These are phyloP conservation scores for Melampsora americana DNA, from an alignment of 1,284 basidiomycete genomes.

Conservation along the genomic window DNA sequence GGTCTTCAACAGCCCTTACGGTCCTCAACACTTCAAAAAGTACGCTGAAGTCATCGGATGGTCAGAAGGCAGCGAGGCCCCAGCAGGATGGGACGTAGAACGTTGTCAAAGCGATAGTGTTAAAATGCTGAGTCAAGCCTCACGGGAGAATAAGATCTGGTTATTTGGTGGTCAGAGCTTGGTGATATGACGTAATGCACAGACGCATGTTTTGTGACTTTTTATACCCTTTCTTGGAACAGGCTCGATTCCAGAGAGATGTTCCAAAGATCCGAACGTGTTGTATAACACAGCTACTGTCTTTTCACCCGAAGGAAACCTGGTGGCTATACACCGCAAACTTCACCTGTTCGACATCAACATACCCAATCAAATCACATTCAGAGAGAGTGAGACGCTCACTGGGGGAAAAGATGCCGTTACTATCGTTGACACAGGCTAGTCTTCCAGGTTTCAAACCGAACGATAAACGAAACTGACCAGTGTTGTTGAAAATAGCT, in stretches of 20 bases:
- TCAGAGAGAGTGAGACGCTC: constrained; percentile 96
- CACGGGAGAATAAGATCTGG: constrained; percentile 77
- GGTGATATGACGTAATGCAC: neutral
- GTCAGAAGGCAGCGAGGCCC: constrained; percentile 51
- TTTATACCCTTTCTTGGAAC: neutral
- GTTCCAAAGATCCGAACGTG: constrained; percentile 58
- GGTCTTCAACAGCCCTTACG: constrained; percentile 98
- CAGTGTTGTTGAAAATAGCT: constrained; percentile 57
- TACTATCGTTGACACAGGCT: constrained; percentile 85
- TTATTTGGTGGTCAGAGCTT: constrained; percentile 67
- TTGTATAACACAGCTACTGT: constrained; percentile 92
- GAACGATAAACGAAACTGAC: neutral
- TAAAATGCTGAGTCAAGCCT: constrained; percentile 74
- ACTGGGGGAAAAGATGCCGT: constrained; percentile 68
- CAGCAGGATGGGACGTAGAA: constrained; percentile 60
- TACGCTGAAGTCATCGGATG: constrained; percentile 78
- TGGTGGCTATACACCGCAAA: constrained; percentile 86
- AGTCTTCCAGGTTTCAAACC: constrained; percentile 36
- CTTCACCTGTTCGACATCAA: constrained; percentile 98
- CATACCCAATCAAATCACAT: constrained; percentile 91
- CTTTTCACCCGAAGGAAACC: constrained; percentile 80
- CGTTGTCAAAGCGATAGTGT: constrained; percentile 72
- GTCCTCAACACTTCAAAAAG: constrained; percentile 69
- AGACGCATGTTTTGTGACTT: neutral
- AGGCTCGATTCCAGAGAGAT: constrained; percentile 80